Evolutionary conservation across 352 stramenopile species (phyloP), one percentile per base, ranked within the genome.

Genomic region (Aphanomyces euteiches): DNA sequence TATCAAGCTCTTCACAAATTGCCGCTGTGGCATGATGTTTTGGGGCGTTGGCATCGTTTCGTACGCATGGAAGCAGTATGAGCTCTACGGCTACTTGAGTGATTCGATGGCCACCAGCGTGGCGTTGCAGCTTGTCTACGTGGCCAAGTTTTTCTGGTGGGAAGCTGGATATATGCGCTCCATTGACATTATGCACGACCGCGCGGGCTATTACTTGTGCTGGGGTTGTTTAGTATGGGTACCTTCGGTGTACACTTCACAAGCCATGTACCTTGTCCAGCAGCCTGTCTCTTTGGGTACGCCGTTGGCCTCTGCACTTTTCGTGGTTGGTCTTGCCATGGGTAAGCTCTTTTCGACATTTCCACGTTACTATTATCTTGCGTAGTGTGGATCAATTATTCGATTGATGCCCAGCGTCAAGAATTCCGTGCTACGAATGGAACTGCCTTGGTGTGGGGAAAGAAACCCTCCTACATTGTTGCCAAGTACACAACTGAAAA

Each of bases 1-100:
- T 79, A 75, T 99, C 57, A 99, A 99, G 83, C 84, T 95, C 61
- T 98, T 99, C 74, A 98, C 92, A 28, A 99, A 99, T 78, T 99
- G 97, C 78, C 85, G 97, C 60, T 94, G 94, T 65, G 91, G 92
- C 15, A 97, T 99, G 89, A 99, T 97, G 81, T 98, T 96, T 81
- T 99, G 97, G 97, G 87, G 87, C 7, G 74, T 98, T 19, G 88
- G 81, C 8, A 84, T 93, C 50, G 73, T 98, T 60, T 98, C 87
- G 60, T 98, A 96, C 75, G 92, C 90, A 38, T 96, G 90, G 75
- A 90, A 90, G 68, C 92, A 97, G 63, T 87, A 81, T 17, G 76
- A 95, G 41, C 65, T 96, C 13, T 90, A 78, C 41, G 85, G 86
- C 6, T 81, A 79, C 60, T 39, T 96, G 17, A 89, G 92, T 67